Conservation (phyloP, 306 rosid genomes). For the Prunus padus region DNA sequence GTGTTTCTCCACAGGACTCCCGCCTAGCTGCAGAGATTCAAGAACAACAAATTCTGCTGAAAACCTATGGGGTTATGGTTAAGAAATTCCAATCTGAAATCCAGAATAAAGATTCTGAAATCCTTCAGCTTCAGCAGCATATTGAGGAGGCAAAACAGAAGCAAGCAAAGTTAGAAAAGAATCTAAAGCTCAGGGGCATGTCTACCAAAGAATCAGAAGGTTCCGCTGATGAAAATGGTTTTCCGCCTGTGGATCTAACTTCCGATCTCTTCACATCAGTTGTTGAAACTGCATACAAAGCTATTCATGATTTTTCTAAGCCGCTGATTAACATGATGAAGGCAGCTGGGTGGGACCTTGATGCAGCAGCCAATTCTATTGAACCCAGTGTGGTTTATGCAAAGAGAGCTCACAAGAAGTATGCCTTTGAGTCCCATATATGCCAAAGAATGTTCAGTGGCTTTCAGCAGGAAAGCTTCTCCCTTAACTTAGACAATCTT, state of each 20-base stretch:
- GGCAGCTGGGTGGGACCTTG: conserved; percentile 99
- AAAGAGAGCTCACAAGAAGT: conserved; percentile 97
- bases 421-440: conserved; percentile 94
- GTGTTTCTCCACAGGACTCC: conserved; percentile 91
- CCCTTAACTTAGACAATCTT: conserved; percentile 55
- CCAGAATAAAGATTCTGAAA: conserved; percentile 95
- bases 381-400: conserved; percentile 79
- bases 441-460: conserved; percentile 95
- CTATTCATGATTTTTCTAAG: conserved; percentile 96
- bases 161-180: conserved; percentile 79
- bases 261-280: conserved; percentile 82
- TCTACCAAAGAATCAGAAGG: conserved; percentile 80
- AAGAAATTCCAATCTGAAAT: conserved; percentile 98
- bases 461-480: conserved; percentile 84
- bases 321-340: conserved; percentile 99
- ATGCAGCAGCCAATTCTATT: conserved; percentile 91
- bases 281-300: conserved; percentile 80
- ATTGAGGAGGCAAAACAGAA: conserved; percentile 93
- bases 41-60: conserved; percentile 92
- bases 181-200: conserved; percentile 91
- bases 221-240: conserved; percentile 56
- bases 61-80: conserved; percentile 99
- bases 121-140: conserved; percentile 81
- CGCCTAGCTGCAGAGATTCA: conserved; percentile 99
- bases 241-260: conserved; percentile 71